phyloP scores from a whole-genome alignment of 306 rosid species.

The Lathyrus sativus region DNA sequence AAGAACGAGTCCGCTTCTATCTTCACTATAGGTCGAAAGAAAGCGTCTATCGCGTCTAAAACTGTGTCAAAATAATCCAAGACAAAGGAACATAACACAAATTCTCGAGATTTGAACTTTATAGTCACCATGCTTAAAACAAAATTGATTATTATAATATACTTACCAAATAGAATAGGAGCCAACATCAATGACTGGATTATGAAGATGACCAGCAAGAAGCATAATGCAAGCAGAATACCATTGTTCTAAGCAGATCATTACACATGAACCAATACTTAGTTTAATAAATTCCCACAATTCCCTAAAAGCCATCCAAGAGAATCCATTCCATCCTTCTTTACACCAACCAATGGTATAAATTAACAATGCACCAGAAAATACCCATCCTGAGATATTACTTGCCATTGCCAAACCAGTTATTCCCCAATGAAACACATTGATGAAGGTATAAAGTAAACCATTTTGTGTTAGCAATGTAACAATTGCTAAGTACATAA shows the following conservation, averaged over 20 bases:
- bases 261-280: conserved; percentile 46
- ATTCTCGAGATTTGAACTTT: no score
- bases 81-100: no score
- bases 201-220: conserved; percentile 48
- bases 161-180: conserved; percentile 62
- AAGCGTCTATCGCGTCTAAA: no score
- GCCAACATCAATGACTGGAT: conserved; percentile 54
- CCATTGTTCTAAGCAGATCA: conserved; percentile 66
- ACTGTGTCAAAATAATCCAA: no score
- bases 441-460: conserved; percentile 54
- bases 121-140: no score
- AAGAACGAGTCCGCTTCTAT: no score
- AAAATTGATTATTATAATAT: background rate
- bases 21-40: no score
- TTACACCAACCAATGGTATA: conserved; percentile 66
- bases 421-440: conserved; percentile 51
- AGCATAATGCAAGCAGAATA: conserved; percentile 36
- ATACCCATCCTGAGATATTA: conserved; percentile 54
- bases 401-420: conserved; percentile 65
- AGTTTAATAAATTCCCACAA: conserved; percentile 67
- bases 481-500: conserved; percentile 52
- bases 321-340: conserved; percentile 74
- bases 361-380: conserved; percentile 44
- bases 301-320: conserved; percentile 66
- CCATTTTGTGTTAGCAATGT: conserved; percentile 46